phyloP scores from a whole-genome alignment of 257 asterid species.

The Scutellaria barbata region DNA sequence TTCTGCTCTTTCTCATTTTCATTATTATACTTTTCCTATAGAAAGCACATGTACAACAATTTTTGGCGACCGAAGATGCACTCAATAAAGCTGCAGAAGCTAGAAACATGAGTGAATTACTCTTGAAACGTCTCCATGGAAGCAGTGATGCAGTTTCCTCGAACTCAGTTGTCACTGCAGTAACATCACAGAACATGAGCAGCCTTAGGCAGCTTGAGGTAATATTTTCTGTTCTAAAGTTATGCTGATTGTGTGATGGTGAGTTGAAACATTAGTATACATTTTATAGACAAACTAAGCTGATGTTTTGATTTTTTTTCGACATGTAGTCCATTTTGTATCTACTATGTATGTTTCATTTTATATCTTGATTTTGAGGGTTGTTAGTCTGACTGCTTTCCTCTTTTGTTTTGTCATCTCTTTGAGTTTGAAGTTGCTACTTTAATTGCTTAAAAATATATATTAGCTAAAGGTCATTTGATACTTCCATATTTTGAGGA shows the following conservation, averaged over 20 bases:
- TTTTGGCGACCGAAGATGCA: constrained; percentile 96
- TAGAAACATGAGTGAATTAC: constrained; percentile 72
- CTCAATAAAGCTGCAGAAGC: constrained; percentile 98
- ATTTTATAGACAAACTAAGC: not conserved
- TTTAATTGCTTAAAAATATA: not conserved
- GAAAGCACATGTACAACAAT: constrained; percentile 99
- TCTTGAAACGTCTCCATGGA: constrained; percentile 89
- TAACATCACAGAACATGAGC: constrained; percentile 91
- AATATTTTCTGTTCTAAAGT: constrained; percentile 28
- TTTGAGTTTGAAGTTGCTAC: constrained; percentile 2
- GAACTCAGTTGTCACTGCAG: constrained; percentile 62
- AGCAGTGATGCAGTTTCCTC: constrained; percentile 76
- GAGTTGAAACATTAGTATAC: constrained; percentile 14
- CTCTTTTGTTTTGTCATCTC: not conserved
- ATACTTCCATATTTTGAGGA: constrained; percentile 9
- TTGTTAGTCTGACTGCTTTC: not conserved
- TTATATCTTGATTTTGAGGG: not conserved
- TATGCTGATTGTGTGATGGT: not conserved
- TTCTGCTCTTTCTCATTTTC: not conserved
- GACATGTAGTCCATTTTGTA: constrained; percentile 12
- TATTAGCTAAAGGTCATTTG: constrained; percentile 5
- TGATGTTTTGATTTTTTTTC: constrained; percentile 23
- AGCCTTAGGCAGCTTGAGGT: constrained; percentile 99
- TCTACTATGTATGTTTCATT: constrained; percentile 14
- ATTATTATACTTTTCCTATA: constrained; percentile 36